A percentile compares a stretch with the other conserved stretches of the same genome.
phyloP scores from a whole-genome alignment of 345 rosid genomes.

The Aethionema arabicum region DNA sequence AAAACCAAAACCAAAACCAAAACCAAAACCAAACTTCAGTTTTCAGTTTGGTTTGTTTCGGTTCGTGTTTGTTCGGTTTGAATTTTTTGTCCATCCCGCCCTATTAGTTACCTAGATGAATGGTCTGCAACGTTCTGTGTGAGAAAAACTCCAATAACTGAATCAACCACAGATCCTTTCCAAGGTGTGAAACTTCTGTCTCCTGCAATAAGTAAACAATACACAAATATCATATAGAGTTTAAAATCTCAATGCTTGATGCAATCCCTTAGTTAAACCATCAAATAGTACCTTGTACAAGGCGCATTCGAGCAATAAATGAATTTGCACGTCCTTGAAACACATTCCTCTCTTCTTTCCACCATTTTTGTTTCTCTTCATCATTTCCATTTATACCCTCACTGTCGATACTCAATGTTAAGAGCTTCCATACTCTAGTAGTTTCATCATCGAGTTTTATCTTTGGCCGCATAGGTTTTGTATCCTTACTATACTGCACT shows the following conservation, averaged over 20 bases:
- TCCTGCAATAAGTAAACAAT: constrained; percentile 47
- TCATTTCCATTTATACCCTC: constrained; percentile 70
- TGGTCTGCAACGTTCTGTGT: constrained; percentile 94
- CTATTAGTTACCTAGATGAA: constrained; percentile 81
- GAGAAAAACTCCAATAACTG: constrained; percentile 89
- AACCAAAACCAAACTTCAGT: no score
- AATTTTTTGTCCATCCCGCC: no score
- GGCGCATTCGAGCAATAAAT: constrained; percentile 85
- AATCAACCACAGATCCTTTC: constrained; percentile 97
- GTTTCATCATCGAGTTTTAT: constrained; percentile 77
- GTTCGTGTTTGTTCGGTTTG: no score
- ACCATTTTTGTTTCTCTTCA: constrained; percentile 58
- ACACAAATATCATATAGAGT: neutral
- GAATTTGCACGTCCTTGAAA: constrained; percentile 66
- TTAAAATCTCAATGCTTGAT: neutral
- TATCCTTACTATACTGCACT: constrained; percentile 43
- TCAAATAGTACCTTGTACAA: constrained; percentile 71
- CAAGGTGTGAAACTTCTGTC: constrained; percentile 86
- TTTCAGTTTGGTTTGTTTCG: no score
- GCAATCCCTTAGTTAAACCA: neutral
- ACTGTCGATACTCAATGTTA: constrained; percentile 54
- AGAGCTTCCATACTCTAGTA: constrained; percentile 69
- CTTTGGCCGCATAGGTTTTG: constrained; percentile 49
- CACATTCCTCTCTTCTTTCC: constrained; percentile 70
- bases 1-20: no score